Evolutionary conservation across 2,329 filamentous ascomycete species (phyloP).

Genomic region (Nectriaceae sp.): DNA sequence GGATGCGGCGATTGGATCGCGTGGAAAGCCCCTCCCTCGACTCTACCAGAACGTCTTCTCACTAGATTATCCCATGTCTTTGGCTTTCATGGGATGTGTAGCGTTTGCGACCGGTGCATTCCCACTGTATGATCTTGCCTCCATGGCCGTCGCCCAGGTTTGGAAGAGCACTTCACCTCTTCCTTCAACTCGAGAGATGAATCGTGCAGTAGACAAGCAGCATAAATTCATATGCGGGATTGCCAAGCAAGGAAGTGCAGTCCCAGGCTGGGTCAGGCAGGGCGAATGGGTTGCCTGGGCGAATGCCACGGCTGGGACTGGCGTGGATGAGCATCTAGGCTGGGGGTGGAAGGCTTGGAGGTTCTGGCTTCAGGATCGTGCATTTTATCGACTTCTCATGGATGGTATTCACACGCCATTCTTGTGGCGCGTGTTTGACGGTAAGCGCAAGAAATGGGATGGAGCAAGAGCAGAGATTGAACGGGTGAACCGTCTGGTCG

Average conservation of each 20-base stretch:
- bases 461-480: conserved; percentile 40
- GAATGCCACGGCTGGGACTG: conserved; percentile 44
- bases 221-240: conserved; percentile 34
- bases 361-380: conserved; percentile 42
- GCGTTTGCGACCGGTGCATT: conserved; percentile 37
- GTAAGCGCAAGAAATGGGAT: conserved; percentile 41
- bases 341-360: conserved; percentile 42
- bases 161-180: conserved; percentile 42
- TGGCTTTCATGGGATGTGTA: conserved; percentile 44
- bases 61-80: conserved; percentile 41
- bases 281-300: conserved; percentile 42
- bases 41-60: conserved; percentile 50
- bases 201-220: conserved; percentile 33
- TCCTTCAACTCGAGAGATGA: conserved; percentile 39
- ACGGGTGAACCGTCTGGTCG: conserved; percentile 26
- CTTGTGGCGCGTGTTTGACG: conserved; percentile 43
- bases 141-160: conserved; percentile 45
- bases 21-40: conserved; percentile 33
- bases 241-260: conserved; percentile 27
- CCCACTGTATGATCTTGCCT: conserved; percentile 43
- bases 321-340: conserved; percentile 41
- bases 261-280: conserved; percentile 31
- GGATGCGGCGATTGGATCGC: conserved; percentile 26
- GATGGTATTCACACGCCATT: conserved; percentile 43
- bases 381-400: conserved; percentile 40